Base-by-base conservation (phyloP, 2,329 filamentous ascomycete species). In the Pyrenochaeta sp. region DNA sequence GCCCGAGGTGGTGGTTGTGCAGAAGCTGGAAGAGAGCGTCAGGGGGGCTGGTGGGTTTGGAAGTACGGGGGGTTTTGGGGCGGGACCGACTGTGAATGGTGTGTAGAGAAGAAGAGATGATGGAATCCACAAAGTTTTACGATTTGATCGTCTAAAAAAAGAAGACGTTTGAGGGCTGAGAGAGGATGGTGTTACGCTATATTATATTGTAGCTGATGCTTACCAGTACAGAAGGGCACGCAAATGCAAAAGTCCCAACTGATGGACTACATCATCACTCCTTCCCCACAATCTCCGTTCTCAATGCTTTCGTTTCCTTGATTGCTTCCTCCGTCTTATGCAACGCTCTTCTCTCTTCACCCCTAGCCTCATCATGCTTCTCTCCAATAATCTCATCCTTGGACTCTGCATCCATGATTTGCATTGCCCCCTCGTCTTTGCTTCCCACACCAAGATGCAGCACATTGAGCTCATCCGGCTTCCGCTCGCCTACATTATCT, bases 1-100 rank as follows among this genome's bases (percentile, higher is more conserved):
- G 23, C 94, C 95, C 2, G 91, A 96, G 41, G 90, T 99, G 5
- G 78, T 90, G n/a, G 92, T 96, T 70, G 94, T 98, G 2, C 82
- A 91, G 67, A 86, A 94, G 79, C 82, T 99, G 52, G 91, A 94
- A 70, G 91, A 92, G 80, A 98, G 91, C 71, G 92, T 96, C 10
- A 84, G 95, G 36, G 95, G 95, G 21, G 92, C 88, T 0, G 94
- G 93, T 21, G 95, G 74, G 0, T 77, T 77, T 46, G 74, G 74
- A 2, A 77, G 74, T 49, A 77, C 74, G 0, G 74, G 74, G 1
- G 74, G 74, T 0, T 76, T 76, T 45, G 74, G 72, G 2, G 61
- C 46, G 6, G 11, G 23, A 5, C 23, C 36, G 20, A 35, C 40
- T 30, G 40, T 42, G n/a, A 45, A 45, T 33, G 42, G 42, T 18